Conservation (phyloP, 331 rosid species). For the Acacia concinna region DNA sequence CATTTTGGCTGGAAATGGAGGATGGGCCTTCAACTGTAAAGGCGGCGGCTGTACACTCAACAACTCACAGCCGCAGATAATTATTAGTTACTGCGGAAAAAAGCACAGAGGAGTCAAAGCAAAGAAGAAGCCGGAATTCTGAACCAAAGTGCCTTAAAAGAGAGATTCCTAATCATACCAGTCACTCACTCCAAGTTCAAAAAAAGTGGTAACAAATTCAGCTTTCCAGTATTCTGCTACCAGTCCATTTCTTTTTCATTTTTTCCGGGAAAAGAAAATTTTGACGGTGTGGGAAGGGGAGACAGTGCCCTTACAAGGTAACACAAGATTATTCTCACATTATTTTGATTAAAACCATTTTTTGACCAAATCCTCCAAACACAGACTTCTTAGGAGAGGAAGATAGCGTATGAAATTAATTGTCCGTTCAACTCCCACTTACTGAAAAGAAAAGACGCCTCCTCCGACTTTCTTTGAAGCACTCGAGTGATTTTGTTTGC, state of each 20-base stretch:
- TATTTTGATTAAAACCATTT: neutral
- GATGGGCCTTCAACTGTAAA: conserved; percentile 27
- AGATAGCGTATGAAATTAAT: neutral
- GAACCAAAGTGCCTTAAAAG: neutral
- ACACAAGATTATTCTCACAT: neutral
- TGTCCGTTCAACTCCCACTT: neutral
- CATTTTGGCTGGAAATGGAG: conserved; percentile 33
- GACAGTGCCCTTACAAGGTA: neutral
- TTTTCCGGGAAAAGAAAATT: neutral
- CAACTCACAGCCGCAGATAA: conserved; percentile 32
- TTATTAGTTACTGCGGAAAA: conserved; percentile 10
- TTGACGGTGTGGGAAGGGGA: neutral
- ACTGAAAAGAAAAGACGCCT: neutral
- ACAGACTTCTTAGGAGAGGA: no score
- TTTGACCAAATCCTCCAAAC: no score
- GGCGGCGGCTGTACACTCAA: conserved; percentile 39
- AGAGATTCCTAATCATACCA: neutral
- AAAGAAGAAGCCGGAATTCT: conserved; percentile 12
- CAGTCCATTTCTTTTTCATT: neutral
- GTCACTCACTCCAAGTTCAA: neutral
- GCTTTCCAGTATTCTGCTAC: neutral
- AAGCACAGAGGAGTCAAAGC: neutral
- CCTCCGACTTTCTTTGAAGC: neutral
- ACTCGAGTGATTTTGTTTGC: neutral
- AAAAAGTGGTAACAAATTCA: neutral